Evolutionary conservation across 805 yeast species (phyloP), one percentile per base, ranked within the genome.

Genomic region (Wickerhamiella lipophila): DNA sequence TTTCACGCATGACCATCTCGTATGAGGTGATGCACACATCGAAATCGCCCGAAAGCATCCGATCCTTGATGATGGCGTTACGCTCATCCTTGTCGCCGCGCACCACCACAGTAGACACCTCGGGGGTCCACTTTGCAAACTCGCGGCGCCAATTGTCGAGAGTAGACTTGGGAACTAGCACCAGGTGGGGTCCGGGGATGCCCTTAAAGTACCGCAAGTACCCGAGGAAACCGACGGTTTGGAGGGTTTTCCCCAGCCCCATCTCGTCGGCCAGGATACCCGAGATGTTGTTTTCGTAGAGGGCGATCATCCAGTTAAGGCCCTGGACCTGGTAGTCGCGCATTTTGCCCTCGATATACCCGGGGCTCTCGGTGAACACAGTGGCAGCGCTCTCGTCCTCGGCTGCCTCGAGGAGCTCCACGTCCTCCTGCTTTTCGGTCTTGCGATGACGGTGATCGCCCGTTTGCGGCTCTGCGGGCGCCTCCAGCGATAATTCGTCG

Each of bases 251-350:
- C 50, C 98, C 98, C 36, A 89, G 72, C 2, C 98, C 98, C 98
- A 92, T 89, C 64, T 89, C 98, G 66, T 89, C 98, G 11, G 98
- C 98, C 45, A 89, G 68, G 42, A 89, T 92, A 18, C 98, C 98
- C 8, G 94, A 82, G 40, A 89, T 72, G 57, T 82, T 76, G 64
- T 89, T 86, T 56, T 88, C 95, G 62, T 87, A 84, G 30, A 89
- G 66, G 0, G 94, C 78, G 16, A 89, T 81, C 60, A 89, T 72
- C 98, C 98, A 89, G 65, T 92, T 92, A 46, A 89, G 73, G 46
- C 98, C 98, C 61, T 87, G 96, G 26, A 89, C 71, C 67, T 89
- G 98, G 62, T 92, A 89, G 60, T 86, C 95, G 57, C 98, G 74
- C 57, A 92, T 68, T 48, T 62, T 72, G 8, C 98, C 98, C 21